Conservation (phyloP, 306 rosid genomes). For the Fagus sylvatica region DNA sequence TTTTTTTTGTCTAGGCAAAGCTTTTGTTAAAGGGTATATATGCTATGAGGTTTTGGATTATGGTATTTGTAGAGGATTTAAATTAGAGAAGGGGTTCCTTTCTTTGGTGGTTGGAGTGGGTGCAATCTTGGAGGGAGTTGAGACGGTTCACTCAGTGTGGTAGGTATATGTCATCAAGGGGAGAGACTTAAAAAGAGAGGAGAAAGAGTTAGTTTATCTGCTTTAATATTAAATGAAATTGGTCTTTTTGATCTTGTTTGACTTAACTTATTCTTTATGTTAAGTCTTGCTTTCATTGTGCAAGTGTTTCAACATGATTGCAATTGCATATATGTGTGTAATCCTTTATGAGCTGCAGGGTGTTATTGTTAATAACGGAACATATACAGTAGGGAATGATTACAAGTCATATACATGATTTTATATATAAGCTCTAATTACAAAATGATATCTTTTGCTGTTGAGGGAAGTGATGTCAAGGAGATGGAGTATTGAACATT, state of each 20-base stretch:
- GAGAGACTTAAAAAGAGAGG: background rate
- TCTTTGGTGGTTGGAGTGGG: slow-evolving; percentile 40
- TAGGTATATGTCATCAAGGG: slow-evolving; percentile 29
- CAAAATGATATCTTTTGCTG: too few relatives aligned
- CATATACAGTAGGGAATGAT: too few relatives aligned
- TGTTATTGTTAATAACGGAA: too few relatives aligned
- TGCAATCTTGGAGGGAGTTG: slow-evolving; percentile 30
- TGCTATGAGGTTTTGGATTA: background rate
- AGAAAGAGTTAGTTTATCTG: slow-evolving; percentile 38
- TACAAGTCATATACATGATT: too few relatives aligned
- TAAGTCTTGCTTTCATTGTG: background rate
- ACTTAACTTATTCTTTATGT: background rate
- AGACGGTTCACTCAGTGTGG: slow-evolving; percentile 30
- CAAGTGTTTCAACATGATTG: background rate
- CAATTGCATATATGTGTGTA: background rate
- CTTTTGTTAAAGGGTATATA: background rate
- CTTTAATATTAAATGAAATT: slow-evolving; percentile 22
- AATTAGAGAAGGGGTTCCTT: background rate
- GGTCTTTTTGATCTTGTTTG: background rate
- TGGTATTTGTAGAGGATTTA: background rate
- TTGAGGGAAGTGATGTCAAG: too few relatives aligned
- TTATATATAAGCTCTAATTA: too few relatives aligned
- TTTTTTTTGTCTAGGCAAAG: background rate
- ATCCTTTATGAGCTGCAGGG: too few relatives aligned
- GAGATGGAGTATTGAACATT: too few relatives aligned